These are phyloP conservation scores for Skeletonema grethae DNA, from an alignment of 108 stramenopile genomes.

Conservation along the genomic window DNA sequence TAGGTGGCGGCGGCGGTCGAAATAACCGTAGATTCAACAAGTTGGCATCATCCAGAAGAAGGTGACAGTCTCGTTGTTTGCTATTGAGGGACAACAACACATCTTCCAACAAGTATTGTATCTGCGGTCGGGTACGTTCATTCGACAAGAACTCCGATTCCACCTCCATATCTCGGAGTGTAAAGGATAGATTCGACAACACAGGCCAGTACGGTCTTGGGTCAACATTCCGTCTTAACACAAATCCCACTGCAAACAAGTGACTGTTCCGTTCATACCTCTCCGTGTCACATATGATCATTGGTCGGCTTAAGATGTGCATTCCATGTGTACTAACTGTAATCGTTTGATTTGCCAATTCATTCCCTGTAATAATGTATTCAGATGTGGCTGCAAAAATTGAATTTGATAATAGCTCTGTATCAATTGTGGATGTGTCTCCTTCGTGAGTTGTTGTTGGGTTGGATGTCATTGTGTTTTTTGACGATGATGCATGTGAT, in stretches of 20 bases:
- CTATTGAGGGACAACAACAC: slow-evolving; percentile 75
- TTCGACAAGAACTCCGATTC: slow-evolving; percentile 70
- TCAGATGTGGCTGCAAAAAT: slow-evolving; percentile 82
- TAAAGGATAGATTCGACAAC: slow-evolving; percentile 67
- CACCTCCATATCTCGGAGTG: slow-evolving; percentile 73
- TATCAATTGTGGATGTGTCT: slow-evolving; percentile 40
- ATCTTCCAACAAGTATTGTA: slow-evolving; percentile 66
- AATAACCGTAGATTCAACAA: slow-evolving; percentile 75
- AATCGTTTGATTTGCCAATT: slow-evolving; percentile 75
- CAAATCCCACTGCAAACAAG: slow-evolving; percentile 82
- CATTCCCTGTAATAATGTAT: slow-evolving; percentile 86
- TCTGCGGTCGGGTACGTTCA: slow-evolving; percentile 37
- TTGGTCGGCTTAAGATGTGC: slow-evolving; percentile 79
- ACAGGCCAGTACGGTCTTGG: slow-evolving; percentile 73
- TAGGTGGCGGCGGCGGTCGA: slow-evolving; percentile 66
- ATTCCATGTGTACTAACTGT: slow-evolving; percentile 76
- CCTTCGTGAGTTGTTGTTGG: slow-evolving; percentile 12
- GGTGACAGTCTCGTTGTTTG: slow-evolving; percentile 65
- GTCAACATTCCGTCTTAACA: slow-evolving; percentile 67
- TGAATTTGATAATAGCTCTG: slow-evolving; percentile 44
- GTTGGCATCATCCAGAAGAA: slow-evolving; percentile 72
- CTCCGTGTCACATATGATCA: slow-evolving; percentile 57
- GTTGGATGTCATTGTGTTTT: slow-evolving; percentile 9
- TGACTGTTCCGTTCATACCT: slow-evolving; percentile 81
- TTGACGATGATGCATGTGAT: slow-evolving; percentile 28